Evolutionary conservation across 2,329 filamentous ascomycete genomes (phyloP).

Genomic region (Aspergillus clavatus): DNA sequence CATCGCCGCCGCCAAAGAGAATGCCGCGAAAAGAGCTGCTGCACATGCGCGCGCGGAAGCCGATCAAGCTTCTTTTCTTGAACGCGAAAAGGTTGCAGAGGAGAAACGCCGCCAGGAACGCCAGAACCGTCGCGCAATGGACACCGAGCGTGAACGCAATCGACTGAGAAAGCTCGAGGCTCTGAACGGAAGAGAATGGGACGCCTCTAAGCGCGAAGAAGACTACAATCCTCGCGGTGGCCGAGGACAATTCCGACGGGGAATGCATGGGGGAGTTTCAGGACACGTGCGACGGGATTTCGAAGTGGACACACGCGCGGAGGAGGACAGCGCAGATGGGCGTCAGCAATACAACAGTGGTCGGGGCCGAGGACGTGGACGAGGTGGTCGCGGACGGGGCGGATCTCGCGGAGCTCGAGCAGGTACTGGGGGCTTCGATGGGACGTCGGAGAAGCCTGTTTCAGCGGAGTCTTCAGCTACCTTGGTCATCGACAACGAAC

Average conservation of each 20-base stretch:
- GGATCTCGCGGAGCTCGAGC: slow-evolving; percentile 21
- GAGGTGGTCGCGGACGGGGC: slow-evolving; percentile 25
- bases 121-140: slow-evolving; percentile 54
- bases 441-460: slow-evolving; percentile 9
- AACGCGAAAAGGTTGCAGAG: slow-evolving; percentile 57
- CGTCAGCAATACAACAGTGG: slow-evolving; percentile 11
- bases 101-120: slow-evolving; percentile 50
- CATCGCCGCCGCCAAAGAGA: slow-evolving; percentile 57
- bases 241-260: slow-evolving; percentile 44
- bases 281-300: slow-evolving; percentile 30
- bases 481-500: slow-evolving; percentile 26
- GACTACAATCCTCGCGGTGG: slow-evolving; percentile 44
- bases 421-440: slow-evolving; percentile 17
- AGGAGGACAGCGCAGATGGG: slow-evolving; percentile 14
- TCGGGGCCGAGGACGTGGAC: slow-evolving; percentile 30
- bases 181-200: slow-evolving; percentile 57
- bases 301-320: slow-evolving; percentile 19
- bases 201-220: slow-evolving; percentile 56
- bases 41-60: slow-evolving; percentile 63
- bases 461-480: slow-evolving; percentile 12
- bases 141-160: slow-evolving; percentile 59
- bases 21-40: slow-evolving; percentile 55
- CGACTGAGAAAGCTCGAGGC: slow-evolving; percentile 56
- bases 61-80: slow-evolving; percentile 60
- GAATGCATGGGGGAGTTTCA: slow-evolving; percentile 49